Percentiles rank a stretch among this genome's conserved stretches.
Conservation (phyloP, 495 filamentous ascomycete genomes). For the Aspergillus wentii region DNA sequence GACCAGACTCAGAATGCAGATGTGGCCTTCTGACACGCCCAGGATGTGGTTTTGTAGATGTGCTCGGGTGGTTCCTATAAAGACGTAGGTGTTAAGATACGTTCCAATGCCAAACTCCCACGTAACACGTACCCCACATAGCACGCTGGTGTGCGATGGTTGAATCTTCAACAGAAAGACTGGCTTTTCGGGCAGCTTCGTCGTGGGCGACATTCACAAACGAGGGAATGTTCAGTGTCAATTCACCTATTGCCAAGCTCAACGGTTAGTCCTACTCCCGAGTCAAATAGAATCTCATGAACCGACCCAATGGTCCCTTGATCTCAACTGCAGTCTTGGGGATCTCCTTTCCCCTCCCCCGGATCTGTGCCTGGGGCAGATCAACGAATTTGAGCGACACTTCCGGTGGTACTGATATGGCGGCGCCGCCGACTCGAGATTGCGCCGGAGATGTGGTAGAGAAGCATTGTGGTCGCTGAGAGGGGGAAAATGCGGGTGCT, state of each 20-base stretch:
- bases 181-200: conserved; percentile 51
- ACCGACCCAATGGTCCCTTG: conserved; percentile 68
- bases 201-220: conserved; percentile 70
- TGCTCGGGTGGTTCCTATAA: conserved; percentile 75
- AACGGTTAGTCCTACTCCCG: conserved; percentile 2
- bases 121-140: conserved; percentile 83
- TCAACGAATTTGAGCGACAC: conserved; percentile 66
- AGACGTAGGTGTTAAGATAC: neutral
- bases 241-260: conserved; percentile 47
- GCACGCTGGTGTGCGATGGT: conserved; percentile 70
- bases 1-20: conserved; percentile 86
- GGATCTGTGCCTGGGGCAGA: conserved; percentile 46
- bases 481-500: conserved; percentile 62
- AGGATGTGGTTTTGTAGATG: conserved; percentile 86
- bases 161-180: conserved; percentile 60
- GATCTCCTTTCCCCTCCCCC: conserved; percentile 47
- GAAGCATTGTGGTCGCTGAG: conserved; percentile 56
- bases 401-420: conserved; percentile 77
- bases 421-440: conserved; percentile 80
- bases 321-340: conserved; percentile 58
- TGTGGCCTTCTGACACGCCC: conserved; percentile 94
- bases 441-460: conserved; percentile 57
- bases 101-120: neutral
- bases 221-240: conserved; percentile 65
- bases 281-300: neutral